Base-by-base conservation (phyloP, 2,329 filamentous ascomycete genomes). In the Xylaria sp. region DNA sequence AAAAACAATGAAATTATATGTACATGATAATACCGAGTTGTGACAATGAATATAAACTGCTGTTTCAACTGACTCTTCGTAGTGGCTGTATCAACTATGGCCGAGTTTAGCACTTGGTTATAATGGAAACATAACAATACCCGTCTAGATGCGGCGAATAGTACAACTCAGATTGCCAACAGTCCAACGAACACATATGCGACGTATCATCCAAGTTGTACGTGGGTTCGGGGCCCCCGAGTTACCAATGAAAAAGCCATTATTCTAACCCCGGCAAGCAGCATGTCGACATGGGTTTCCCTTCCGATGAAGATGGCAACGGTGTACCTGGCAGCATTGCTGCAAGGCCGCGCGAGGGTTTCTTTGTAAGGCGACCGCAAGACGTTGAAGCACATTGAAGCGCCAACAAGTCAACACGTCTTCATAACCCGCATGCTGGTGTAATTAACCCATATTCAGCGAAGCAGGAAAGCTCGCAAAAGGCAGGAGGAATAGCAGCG, bases 341-440 rank as follows among this genome's bases (percentile, higher is more conserved):
- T 31, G 13, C 25, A 46, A 46, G 23, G 13, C 10, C 33, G 23
- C 25, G n/a, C n/a, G 28, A 28, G 13, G 25, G 9, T 12, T 9
- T 31, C 61, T 4, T 8, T 66, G 12, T 13, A 31, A 58, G 58
- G 31, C 9, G 52, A 12, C 28, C 23, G n/a, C 54, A 20, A 61
- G 41, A 43, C n/a, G 28, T 49, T 33, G 59, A 33, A 43, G 49
- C 61, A 33, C 52, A 51, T 57, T 43, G 12, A 31, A 43, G 33
- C 28, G 61, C n/a, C 57, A 64, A 52, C 33, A 58, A 33, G 20
- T 43, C 20, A 57, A 61, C 66, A 64, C 25, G 56, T 62, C 43
- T 52, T 31, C 33, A 57, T 55, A 20, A 56, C 20, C 20, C 51
- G 51, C 51, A 43, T 36, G 43, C 51, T 48, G 49, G 41, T 57